Conservation (phyloP, 2,329 filamentous ascomycete genomes). For the Coniella lustricola region DNA sequence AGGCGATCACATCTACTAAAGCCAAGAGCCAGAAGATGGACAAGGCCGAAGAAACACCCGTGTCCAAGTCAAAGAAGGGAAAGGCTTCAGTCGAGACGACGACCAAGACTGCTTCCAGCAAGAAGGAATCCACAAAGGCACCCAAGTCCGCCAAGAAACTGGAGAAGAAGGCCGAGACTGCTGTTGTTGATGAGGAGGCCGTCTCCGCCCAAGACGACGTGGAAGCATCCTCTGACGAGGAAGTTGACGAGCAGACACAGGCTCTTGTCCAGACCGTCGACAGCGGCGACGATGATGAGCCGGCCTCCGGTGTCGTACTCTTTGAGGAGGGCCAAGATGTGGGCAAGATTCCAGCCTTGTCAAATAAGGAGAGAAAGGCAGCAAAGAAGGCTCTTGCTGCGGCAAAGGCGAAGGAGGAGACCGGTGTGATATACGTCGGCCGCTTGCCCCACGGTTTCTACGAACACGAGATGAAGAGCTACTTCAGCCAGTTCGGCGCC, state of each 20-base stretch:
- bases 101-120: background rate
- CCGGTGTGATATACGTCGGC: constrained; percentile 83
- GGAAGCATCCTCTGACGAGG: constrained; percentile 9
- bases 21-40: background rate
- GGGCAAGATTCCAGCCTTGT: constrained; percentile 42
- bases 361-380: constrained; percentile 36
- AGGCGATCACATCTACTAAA: constrained; percentile 10
- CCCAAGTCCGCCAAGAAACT: constrained; percentile 10
- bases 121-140: background rate
- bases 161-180: constrained; percentile 20
- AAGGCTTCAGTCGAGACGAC: constrained; percentile 3
- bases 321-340: constrained; percentile 44
- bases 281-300: constrained; percentile 14
- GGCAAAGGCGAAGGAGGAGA: constrained; percentile 37
- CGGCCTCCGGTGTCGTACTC: constrained; percentile 15
- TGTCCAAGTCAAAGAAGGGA: constrained; percentile 12
- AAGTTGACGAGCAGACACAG: constrained; percentile 15
- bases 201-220: constrained; percentile 2
- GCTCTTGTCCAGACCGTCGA: constrained; percentile 15
- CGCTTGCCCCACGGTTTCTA: constrained; percentile 88
- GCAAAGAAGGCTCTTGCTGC: constrained; percentile 28
- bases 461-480: constrained; percentile 88
- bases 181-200: constrained; percentile 26
- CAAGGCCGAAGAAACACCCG: constrained; percentile 1
- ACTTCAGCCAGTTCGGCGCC: constrained; percentile 87